Evolutionary conservation across 805 yeast species (phyloP).

Genomic region (Candida corydali): DNA sequence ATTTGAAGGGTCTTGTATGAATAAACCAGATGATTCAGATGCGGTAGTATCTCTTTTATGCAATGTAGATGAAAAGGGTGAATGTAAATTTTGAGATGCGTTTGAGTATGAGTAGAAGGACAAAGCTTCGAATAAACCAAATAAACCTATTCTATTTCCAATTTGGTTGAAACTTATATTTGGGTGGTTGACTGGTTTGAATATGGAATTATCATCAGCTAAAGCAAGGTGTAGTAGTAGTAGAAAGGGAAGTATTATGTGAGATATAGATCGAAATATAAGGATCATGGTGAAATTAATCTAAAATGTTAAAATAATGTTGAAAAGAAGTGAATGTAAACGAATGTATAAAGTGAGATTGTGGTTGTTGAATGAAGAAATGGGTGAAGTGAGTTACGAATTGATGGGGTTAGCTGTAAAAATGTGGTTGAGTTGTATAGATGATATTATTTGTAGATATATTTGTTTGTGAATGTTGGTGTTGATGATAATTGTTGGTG

Average conservation of each 20-base stretch:
- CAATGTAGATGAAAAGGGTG: background rate
- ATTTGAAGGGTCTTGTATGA: slow-evolving; percentile 18
- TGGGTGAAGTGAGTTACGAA: background rate
- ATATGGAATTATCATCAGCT: slow-evolving; percentile 1
- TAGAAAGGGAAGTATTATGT: slow-evolving; percentile 1
- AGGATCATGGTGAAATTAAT: too few relatives aligned
- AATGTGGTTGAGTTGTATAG: background rate
- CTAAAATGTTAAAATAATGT: too few relatives aligned
- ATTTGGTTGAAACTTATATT: slow-evolving; percentile 18
- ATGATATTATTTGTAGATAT: too few relatives aligned
- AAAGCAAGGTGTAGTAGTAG: slow-evolving; percentile 1
- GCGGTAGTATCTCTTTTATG: slow-evolving; percentile 10
- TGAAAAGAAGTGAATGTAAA: background rate
- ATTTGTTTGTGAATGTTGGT: too few relatives aligned
- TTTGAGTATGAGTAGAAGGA: slow-evolving; percentile 24
- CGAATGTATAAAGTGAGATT: background rate
- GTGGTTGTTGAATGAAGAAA: too few relatives aligned
- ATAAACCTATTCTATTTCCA: slow-evolving; percentile 28
- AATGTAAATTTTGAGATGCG: slow-evolving; percentile 19
- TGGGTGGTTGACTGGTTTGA: slow-evolving; percentile 14
- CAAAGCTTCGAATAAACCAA: slow-evolving; percentile 27
- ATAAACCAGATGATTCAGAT: slow-evolving; percentile 16
- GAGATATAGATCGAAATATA: background rate
- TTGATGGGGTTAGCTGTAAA: background rate
- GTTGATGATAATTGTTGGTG: too few relatives aligned